Evolutionary conservation across 2,329 filamentous ascomycete species (phyloP).

Genomic region (Beauveria medogensis): DNA sequence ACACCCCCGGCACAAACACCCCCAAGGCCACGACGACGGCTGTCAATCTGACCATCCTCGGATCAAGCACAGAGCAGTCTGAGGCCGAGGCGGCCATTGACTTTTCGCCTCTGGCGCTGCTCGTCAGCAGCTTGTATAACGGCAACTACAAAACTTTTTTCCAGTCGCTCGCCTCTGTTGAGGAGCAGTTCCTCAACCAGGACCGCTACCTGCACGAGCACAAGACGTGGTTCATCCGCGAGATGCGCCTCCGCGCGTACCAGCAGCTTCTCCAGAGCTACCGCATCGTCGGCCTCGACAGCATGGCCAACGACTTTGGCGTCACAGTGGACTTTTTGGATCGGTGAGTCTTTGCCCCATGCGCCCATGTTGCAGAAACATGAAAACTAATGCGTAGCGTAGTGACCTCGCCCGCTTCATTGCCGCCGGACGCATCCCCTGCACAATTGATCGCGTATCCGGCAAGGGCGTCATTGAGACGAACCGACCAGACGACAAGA

Average conservation of each 20-base stretch:
- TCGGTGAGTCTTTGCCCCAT: slow-evolving; percentile 49
- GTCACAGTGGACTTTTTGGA: slow-evolving; percentile 95
- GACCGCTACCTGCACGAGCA: slow-evolving; percentile 96
- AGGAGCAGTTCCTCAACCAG: slow-evolving; percentile 87
- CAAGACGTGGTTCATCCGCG: slow-evolving; percentile 92
- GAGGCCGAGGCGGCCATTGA: slow-evolving; percentile 78
- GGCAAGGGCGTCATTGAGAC: slow-evolving; percentile 97
- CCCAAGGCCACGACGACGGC: slow-evolving; percentile 50
- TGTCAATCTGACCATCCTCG: slow-evolving; percentile 83
- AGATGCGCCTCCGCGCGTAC: slow-evolving; percentile 95
- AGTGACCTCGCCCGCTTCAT: slow-evolving; percentile 97
- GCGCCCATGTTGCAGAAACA: not conserved
- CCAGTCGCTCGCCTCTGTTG: slow-evolving; percentile 76
- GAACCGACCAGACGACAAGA: slow-evolving; percentile 96
- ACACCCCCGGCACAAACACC: slow-evolving; percentile 57
- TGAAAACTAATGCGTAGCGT: not conserved
- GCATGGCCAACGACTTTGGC: slow-evolving; percentile 95
- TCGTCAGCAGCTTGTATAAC: slow-evolving; percentile 86
- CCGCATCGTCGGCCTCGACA: slow-evolving; percentile 89
- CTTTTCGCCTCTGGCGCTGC: slow-evolving; percentile 77
- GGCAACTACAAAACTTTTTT: slow-evolving; percentile 96
- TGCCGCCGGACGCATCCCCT: slow-evolving; percentile 84
- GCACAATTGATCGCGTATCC: slow-evolving; percentile 94
- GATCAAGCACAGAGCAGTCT: slow-evolving; percentile 60
- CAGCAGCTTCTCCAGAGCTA: slow-evolving; percentile 97